Base-by-base conservation (phyloP, 2,329 filamentous ascomycete genomes). In the Fusarium protoensiforme region DNA sequence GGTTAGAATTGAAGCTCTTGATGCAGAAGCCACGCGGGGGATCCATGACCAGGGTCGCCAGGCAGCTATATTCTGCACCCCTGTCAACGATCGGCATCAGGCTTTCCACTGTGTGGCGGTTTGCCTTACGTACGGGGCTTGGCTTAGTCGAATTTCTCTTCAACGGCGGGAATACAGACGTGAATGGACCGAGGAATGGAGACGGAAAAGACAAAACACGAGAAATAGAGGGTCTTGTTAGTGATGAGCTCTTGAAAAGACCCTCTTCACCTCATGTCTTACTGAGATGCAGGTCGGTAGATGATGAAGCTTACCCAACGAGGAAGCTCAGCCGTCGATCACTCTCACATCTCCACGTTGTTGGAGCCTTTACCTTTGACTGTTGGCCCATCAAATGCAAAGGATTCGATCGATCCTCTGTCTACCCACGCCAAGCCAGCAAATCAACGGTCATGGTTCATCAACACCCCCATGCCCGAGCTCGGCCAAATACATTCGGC, bases 31-130 rank as follows among this genome's bases (percentile, higher is more conserved):
- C 29, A 53, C 31, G 31, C 51, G 53, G 53, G 53, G 53, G 53
- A 38, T n/a, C 54, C 43, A 62, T 27, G 33, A 51, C 59, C n/a
- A 10, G n/a, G 33, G 24, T 51, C 33, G 9, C 60, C 38, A 72
- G 69, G 69, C 69, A 72, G 65, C 57, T 70, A 56, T 66, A 54
- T 43, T 54, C 7, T 18, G 29, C 27, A 48, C 22, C 57, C 67
- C 68, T 71, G 67, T 24, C n/a, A 39, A 24, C 20, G 35, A 57
- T 57, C 54, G 22, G 20, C 54, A 39, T 57, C n/a, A 56, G 31
- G 53, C 20, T 36, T 8, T 35, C 10, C 11, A 24, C 13, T 20
- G 16, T 20, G 54, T 57, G 54, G 54, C 35, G 20, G 54, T 35
- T 27, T n/a, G 33, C 20, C 33, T 35, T 57, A 57, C 54, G 54